Percentiles rank a stretch among this genome's conserved stretches.
phyloP scores from a whole-genome alignment of 2,329 filamentous ascomycete species.

The Diplodia corticola region DNA sequence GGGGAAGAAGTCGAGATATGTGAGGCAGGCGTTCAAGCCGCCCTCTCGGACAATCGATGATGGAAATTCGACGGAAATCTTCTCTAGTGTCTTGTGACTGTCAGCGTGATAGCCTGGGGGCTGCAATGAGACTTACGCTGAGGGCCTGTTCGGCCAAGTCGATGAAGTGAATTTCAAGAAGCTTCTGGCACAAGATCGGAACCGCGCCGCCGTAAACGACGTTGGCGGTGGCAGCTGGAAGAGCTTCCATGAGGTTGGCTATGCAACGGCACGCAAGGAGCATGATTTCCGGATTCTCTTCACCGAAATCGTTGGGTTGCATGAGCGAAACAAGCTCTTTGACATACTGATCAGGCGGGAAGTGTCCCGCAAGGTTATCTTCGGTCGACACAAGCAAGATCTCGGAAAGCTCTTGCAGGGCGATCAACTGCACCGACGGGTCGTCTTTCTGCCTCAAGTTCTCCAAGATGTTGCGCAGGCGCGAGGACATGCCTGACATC shows the following conservation, averaged over 20 bases:
- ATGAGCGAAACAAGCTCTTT: conserved; percentile 91
- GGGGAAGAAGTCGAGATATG: conserved; percentile 95
- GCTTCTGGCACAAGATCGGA: conserved; percentile 88
- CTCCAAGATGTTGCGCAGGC: conserved; percentile 65
- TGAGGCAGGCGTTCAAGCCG: conserved; percentile 90
- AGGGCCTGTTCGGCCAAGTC: conserved; percentile 95
- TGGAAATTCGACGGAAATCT: conserved; percentile 95
- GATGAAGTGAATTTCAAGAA: conserved; percentile 95
- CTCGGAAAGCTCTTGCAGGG: conserved; percentile 89
- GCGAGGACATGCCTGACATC: conserved; percentile 80
- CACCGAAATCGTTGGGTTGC: conserved; percentile 82
- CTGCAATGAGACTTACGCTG: conserved; percentile 58
- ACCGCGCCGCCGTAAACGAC: conserved; percentile 98
- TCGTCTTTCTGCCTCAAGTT: conserved; percentile 79
- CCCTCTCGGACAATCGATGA: conserved; percentile 94
- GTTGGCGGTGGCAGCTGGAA: conserved; percentile 88
- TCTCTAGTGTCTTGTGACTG: conserved; percentile 71
- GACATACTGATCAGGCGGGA: conserved; percentile 90
- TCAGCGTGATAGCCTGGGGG: conserved; percentile 19
- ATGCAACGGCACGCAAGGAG: conserved; percentile 92
- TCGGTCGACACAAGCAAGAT: conserved; percentile 93
- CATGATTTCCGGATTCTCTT: conserved; percentile 97
- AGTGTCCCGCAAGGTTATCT: conserved; percentile 92
- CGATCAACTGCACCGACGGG: conserved; percentile 83
- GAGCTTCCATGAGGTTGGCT: conserved; percentile 95